Base-by-base conservation (phyloP, 257 asterid genomes). In the Jasminum sambac region DNA sequence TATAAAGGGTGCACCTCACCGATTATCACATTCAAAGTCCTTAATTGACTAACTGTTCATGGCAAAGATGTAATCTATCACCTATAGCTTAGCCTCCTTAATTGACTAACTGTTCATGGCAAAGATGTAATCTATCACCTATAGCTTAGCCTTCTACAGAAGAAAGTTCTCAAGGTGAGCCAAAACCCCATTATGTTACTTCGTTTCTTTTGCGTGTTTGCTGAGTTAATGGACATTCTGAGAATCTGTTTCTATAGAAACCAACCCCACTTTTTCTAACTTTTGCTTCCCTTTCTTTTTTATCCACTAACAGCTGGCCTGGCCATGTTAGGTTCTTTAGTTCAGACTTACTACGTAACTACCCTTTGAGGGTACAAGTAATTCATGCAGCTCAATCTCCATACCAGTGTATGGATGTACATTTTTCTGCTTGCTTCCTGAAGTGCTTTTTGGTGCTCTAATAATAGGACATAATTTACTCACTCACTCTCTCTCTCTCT, bases 391-490 rank as follows among this genome's bases (percentile, higher is more conserved):
- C 25, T n/a, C 24, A 42, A 8, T 39, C 41, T 2, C 26, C 69
- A 64, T 44, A 38, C 11, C 36, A 43, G 38, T 52, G 68, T 25
- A 46, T 17, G 52, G 26, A 38, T 55, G 23, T 62, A 50, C 71
- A 19, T 59, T n/a, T 38, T 72, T 37, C 63, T 70, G 58, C 44
- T 39, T 10, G 16, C 30, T 16, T 40, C 7, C 57, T 41, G 52
- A 59, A 70, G 41, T 50, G 39, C 40, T 44, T 41, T 2, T 5
- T n/a, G 42, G 60, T 24, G 38, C 59, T 50, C 6, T 67, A 34
- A 46, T 68, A 8, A 30, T 26, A 44, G 58, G 24, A 68, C 13
- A 63, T 62, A 70, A 52, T 68, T 64, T 43, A n/a, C 6, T 43
- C 14, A n/a, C n/a, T n/a, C n/a, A n/a, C 8, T 43, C 64, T 42